A percentile compares a stretch with the other conserved stretches of the same genome.
Conservation (phyloP, 495 filamentous ascomycete genomes). For the Penicillium herquei region DNA sequence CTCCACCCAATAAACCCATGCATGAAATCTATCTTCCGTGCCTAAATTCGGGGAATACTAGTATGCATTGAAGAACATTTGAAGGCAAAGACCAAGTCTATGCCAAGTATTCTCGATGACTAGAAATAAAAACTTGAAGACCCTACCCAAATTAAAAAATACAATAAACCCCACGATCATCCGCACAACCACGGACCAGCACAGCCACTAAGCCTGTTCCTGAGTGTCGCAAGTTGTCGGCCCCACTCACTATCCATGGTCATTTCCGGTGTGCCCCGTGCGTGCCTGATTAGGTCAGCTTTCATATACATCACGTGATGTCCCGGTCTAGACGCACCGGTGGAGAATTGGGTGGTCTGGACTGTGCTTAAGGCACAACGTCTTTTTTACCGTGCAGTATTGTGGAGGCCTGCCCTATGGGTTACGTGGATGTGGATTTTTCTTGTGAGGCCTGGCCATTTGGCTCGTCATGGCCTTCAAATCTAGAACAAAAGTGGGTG, state of each 20-base stretch:
- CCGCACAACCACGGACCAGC: conserved; percentile 14
- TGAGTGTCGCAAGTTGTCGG: conserved; percentile 17
- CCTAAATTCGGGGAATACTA: neutral
- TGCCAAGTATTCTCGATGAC: too few relatives aligned
- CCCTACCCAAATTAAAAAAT: neutral
- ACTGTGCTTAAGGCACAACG: neutral
- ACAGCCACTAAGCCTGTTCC: conserved; percentile 41
- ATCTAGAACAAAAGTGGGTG: conserved; percentile 5
- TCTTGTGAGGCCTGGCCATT: neutral
- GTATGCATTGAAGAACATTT: neutral
- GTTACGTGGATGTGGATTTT: conserved; percentile 1
- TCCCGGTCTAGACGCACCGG: neutral
- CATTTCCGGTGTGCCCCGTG: neutral
- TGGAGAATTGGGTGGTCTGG: conserved; percentile 1
- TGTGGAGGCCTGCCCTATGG: neutral
- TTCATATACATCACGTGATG: neutral
- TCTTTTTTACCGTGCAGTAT: neutral
- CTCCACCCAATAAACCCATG: neutral
- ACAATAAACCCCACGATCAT: conserved; percentile 9
- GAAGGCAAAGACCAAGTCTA: too few relatives aligned
- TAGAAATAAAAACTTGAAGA: neutral
- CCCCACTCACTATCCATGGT: conserved; percentile 4
- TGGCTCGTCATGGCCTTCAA: neutral
- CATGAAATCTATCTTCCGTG: neutral
- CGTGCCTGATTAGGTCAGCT: neutral